phyloP scores from a whole-genome alignment of 2,329 filamentous ascomycete genomes.

The Lizonia empirigonia region DNA sequence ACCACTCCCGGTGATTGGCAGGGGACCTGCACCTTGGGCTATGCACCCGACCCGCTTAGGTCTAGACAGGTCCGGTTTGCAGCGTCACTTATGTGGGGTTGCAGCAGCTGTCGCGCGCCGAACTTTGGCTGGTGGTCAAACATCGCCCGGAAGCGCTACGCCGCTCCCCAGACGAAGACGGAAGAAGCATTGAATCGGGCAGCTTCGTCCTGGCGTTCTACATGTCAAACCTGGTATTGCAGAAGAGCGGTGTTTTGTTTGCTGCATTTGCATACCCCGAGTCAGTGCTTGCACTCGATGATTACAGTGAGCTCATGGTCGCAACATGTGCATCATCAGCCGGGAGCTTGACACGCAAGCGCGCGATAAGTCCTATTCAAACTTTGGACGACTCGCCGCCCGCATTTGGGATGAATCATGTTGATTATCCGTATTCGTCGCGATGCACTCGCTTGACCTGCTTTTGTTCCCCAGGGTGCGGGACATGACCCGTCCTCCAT shows the following conservation, averaged over 20 bases:
- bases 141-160: conserved; percentile 38
- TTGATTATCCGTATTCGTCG: conserved; percentile 12
- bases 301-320: conserved; percentile 25
- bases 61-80: conserved; percentile 15
- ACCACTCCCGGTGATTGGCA: conserved; percentile 33
- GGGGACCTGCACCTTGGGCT: conserved; percentile 21
- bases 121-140: conserved; percentile 22
- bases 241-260: conserved; percentile 33
- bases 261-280: conserved; percentile 20
- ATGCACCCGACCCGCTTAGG: conserved; percentile 26
- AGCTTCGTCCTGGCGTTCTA: conserved; percentile 21
- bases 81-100: conserved; percentile 46
- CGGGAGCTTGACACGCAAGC: conserved; percentile 17
- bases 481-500: conserved; percentile 9
- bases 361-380: conserved; percentile 8
- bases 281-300: conserved; percentile 17
- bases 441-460: conserved; percentile 17
- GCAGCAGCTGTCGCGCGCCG: conserved; percentile 19
- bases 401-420: conserved; percentile 10
- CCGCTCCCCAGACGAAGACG: conserved; percentile 34
- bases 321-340: conserved; percentile 16
- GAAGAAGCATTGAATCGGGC: conserved; percentile 24
- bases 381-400: conserved; percentile 3
- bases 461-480: conserved; percentile 7
- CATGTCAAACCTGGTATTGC: conserved; percentile 16